Evolutionary conservation across 108 stramenopile genomes (phyloP), one percentile per base, ranked within the genome.

Genomic region (Schizochytrium sp.): DNA sequence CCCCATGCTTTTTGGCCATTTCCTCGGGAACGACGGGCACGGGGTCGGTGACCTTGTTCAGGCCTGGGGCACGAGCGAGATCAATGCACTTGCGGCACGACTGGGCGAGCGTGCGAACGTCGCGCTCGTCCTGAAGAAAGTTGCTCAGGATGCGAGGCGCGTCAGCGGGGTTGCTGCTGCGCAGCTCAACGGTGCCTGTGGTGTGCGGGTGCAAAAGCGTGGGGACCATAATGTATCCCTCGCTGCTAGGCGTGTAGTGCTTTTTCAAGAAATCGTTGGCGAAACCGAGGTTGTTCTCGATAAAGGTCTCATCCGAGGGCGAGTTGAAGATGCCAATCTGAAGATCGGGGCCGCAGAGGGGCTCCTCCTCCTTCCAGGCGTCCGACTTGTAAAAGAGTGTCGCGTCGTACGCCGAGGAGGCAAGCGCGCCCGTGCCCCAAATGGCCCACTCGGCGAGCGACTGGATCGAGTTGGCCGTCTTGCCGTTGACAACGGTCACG

Each of bases 321-420:
- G 76, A 83, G 28, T 23, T 25, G 51, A 83, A 83, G 76, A 83
- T 83, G 25, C 76, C 76, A 34, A 83, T 83, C 28, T 83, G 76
- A 12, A 53, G 6, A 23, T 83, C 76, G 18, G 76, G 76, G 18
- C 76, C 76, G 48, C 76, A 83, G 25, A 6, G 10, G 51, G 76
- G 76, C 25, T 83, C 19, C 76, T 47, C 45, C 45, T 53, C 48
- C 23, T 47, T 53, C 48, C 45, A 83, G 6, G n/a, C 10, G 12
- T 47, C 16, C 19, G 48, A 25, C 76, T 83, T 83, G 76, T 25
- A 83, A 23, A 83, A 83, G 43, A 83, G 45, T 3, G 76, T 83
- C n/a, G 76, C 76, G 51, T 83, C 51, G 51, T 83, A 83, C 12
- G 76, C 76, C 25, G 48, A 53, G 76, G 76, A 45, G 18, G 76